A percentile compares a stretch with the other conserved stretches of the same genome.
These are phyloP conservation scores for Catharanthus roseus DNA, from an alignment of 257 asterid genomes.

Conservation along the genomic window DNA sequence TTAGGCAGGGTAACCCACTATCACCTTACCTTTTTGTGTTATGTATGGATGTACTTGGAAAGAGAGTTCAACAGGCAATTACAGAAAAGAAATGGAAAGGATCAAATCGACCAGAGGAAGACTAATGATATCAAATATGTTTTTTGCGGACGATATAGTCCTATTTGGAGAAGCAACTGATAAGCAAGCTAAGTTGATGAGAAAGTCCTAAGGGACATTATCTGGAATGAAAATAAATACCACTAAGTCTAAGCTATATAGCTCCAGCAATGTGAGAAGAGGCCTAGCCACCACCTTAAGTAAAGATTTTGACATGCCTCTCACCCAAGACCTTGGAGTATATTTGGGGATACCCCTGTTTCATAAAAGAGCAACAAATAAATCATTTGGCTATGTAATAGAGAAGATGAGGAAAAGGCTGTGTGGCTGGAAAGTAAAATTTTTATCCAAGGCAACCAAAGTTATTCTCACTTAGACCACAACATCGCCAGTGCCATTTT, in stretches of 20 bases:
- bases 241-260: neutral
- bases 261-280: neutral
- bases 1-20: neutral
- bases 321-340: neutral
- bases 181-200: neutral
- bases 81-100: neutral
- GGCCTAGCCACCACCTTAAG: neutral
- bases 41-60: neutral
- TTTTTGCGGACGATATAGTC: neutral
- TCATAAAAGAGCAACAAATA: neutral
- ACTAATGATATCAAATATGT: neutral
- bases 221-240: no score
- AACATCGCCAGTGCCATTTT: neutral
- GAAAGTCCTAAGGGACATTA: neutral
- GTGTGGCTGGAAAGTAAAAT: neutral
- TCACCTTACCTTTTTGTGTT: neutral
- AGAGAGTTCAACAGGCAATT: neutral
- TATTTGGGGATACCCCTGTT: neutral
- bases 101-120: neutral
- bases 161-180: neutral
- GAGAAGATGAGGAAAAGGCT: neutral
- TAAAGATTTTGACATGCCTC: neutral
- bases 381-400: neutral
- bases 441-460: neutral
- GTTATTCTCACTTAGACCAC: no score